Conservation (phyloP, 225 moss, liverwort and hornwort genomes). For the Ulota crispa region DNA sequence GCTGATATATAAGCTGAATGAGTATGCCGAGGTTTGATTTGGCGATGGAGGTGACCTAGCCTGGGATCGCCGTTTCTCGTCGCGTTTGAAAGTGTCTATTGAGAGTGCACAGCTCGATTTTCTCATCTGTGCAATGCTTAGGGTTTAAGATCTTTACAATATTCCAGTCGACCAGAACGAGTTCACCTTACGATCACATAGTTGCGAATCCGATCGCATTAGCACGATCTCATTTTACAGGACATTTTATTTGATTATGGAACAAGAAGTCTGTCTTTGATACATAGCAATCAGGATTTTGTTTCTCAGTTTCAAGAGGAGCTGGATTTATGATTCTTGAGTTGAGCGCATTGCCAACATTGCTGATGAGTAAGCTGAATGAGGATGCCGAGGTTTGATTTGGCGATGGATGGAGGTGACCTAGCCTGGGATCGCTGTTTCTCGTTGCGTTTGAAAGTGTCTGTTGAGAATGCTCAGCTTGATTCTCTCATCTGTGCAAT, state of each 20-base stretch:
- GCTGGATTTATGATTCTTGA: slow-evolving; percentile 1
- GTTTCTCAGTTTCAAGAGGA: neutral
- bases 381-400: neutral
- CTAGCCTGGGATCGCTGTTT: slow-evolving; percentile 3
- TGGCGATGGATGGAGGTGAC: neutral
- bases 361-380: neutral
- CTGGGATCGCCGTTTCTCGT: slow-evolving; percentile 3
- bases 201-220: neutral
- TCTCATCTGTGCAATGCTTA: neutral
- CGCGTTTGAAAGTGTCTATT: neutral
- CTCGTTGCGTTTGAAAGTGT: neutral
- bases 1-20: neutral
- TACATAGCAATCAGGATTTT: neutral
- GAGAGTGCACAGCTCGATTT: neutral
- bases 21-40: neutral
- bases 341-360: neutral
- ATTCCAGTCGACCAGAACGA: neutral
- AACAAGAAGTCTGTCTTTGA: neutral
- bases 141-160: neutral
- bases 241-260: neutral
- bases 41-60: neutral
- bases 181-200: neutral
- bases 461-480: neutral
- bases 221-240: slow-evolving; percentile 3
- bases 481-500: neutral